These are phyloP conservation scores for Hanseniaspora clermontiae DNA, from an alignment of 805 yeast genomes.

Conservation along the genomic window DNA sequence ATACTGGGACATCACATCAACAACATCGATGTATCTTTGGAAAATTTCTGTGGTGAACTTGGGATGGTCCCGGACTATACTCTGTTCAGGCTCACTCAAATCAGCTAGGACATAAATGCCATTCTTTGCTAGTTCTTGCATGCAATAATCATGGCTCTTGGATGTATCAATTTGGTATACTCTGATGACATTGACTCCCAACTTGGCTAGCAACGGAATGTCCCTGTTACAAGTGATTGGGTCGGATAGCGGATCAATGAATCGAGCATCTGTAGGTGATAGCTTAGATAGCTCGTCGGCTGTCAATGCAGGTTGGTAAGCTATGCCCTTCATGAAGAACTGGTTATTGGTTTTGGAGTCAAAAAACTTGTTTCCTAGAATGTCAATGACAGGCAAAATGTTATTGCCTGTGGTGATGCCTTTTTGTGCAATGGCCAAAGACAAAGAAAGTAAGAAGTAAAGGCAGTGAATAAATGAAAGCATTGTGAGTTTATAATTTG, in stretches of 20 bases:
- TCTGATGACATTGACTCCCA: slow-evolving; percentile 67
- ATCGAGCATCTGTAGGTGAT: slow-evolving; percentile 21
- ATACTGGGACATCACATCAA: slow-evolving; percentile 68
- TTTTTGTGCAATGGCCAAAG: background rate
- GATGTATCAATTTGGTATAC: slow-evolving; percentile 75
- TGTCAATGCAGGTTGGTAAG: slow-evolving; percentile 49
- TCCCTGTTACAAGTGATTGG: slow-evolving; percentile 62
- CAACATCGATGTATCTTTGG: slow-evolving; percentile 66
- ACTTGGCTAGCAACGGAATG: slow-evolving; percentile 55
- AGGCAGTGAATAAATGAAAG: background rate
- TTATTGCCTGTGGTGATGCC: background rate
- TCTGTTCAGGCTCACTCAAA: slow-evolving; percentile 68
- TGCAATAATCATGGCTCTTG: slow-evolving; percentile 61
- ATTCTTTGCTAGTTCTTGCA: slow-evolving; percentile 60
- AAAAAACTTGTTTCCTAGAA: slow-evolving; percentile 66
- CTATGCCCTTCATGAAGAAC: slow-evolving; percentile 78
- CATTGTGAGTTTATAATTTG: background rate
- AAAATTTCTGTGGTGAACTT: slow-evolving; percentile 61
- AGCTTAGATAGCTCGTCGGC: slow-evolving; percentile 1
- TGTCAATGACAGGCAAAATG: slow-evolving; percentile 35
- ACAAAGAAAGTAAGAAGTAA: background rate
- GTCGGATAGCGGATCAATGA: slow-evolving; percentile 70
- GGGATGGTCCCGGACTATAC: slow-evolving; percentile 69
- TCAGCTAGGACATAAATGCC: slow-evolving; percentile 90
- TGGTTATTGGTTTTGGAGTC: slow-evolving; percentile 60